Evolutionary conservation across 2,329 filamentous ascomycete species (phyloP), one percentile per base, ranked within the genome.

Genomic region (Sporothrix brasiliensis): DNA sequence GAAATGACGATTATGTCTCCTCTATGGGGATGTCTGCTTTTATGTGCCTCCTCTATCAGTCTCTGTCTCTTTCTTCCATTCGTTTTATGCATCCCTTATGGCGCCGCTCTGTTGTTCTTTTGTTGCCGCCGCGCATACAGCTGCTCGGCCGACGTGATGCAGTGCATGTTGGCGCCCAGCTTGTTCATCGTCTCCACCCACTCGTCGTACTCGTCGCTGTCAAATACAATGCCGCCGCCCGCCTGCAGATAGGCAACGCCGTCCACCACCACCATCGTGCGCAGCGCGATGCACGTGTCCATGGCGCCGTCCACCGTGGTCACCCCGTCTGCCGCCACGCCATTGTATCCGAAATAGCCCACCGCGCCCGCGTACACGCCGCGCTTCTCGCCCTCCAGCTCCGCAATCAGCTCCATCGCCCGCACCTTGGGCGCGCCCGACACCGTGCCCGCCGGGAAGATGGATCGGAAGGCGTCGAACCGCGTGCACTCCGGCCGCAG

Each of bases 171-270:
- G 58, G 93, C 92, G 34, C 91, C 89, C 63, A 97, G 84, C 85
- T 99, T 99, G 84, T 99, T 98, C 68, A 89, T 92, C 74, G 96
- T 97, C 86, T 98, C 93, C 80, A 94, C 88, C 85, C 94, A 97
- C 80, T 98, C 95, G 74, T 97, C 92, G 76, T 91, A 90, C 75
- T 86, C 91, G 78, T 97, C 94, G 53, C 92, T 96, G 80, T 98
- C 95, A 77, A 94, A 97, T 56, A 97, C 94, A 76, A 97, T 97
- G 41, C 94, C 94, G 49, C 94, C 94, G 16, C 91, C 87, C n/a
- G 88, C 88, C 77, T 99, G 95, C 73, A 99, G 85, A 82, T 97
- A 98, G 3, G 93, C 94, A 70, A 95, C 86, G 0, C 92, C 92
- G 72, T 97, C 92, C 83, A 97, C 97, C 73, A 94, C 87, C 77